Base-by-base conservation (phyloP, 2,329 filamentous ascomycete species). In the Paraconiothyrium sp. region DNA sequence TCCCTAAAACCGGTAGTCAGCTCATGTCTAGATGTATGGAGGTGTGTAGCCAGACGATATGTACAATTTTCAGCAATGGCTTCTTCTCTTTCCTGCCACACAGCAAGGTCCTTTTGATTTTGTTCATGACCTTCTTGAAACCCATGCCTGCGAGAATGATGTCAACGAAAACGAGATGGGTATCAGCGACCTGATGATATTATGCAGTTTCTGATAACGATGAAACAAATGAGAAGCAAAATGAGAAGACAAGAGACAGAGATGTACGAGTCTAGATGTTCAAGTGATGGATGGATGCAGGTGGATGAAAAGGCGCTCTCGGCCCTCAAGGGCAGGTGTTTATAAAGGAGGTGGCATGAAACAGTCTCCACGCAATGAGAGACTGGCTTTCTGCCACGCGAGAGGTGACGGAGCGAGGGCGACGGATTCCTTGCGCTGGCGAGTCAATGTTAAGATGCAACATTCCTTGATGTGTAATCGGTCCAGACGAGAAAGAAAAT, bases 371-470 rank as follows among this genome's bases (percentile, higher is more conserved):
- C 71, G 66, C 62, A 67, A 69, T 62, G 65, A 56, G 20, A 22
- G 50, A 46, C 54, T 49, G 20, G 46, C 35, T 55, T 56, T 63
- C 43, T 63, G 54, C 66, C 61, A 66, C 63, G 60, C 60, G 57
- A 57, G 22, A 35, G n/a, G 46, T 54, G 30, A 34, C n/a, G 22
- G 44, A 44, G 56, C 41, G 37, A 57, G 48, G 65, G 51, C 65
- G 46, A 46, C 46, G 59, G 64, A 75, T 73, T 76, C 75, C 75
- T 77, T 78, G 69, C 74, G 63, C 64, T 48, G 44, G 57, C 58
- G 55, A 62, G 59, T 72, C 64, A 72, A 68, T 70, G 55, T 60
- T 59, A 60, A 62, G 30, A 66, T 64, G 67, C 58, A 61, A 68
- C 69, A 73, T 78, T 77, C 73, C 67, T 71, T 64, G 58, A 50